Percentiles rank a stretch among this genome's conserved stretches.
phyloP scores from a whole-genome alignment of 2,329 filamentous ascomycete genomes.

The Mollisiaceae sp. region DNA sequence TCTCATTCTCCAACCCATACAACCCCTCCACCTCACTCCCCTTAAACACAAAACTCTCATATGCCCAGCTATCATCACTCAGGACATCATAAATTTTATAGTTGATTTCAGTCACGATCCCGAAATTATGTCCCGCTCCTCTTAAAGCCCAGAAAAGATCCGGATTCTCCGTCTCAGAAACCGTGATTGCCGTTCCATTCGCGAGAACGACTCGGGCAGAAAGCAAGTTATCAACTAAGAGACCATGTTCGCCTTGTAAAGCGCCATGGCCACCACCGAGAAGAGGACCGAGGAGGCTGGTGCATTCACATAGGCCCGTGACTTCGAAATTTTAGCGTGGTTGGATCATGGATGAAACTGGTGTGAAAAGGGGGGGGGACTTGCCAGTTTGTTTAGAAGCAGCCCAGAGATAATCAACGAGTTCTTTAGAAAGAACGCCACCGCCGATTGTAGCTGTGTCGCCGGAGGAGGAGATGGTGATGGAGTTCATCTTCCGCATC shows the following conservation, averaged over 20 bases:
- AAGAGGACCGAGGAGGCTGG: neutral
- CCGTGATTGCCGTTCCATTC: neutral
- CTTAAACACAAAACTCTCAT: neutral
- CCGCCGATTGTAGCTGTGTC: neutral
- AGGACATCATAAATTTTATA: conserved; percentile 6
- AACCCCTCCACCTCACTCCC: too few relatives aligned
- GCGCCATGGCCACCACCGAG: neutral
- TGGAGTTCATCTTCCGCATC: neutral
- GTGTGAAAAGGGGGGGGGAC: neutral
- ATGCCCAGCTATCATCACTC: neutral
- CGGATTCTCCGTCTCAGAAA: conserved; percentile 29
- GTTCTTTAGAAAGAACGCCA: neutral
- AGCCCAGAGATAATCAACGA: conserved; percentile 11
- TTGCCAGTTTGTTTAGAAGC: conserved; percentile 37
- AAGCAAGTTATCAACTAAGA: neutral
- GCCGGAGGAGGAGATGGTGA: neutral
- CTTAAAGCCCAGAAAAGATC: conserved; percentile 62
- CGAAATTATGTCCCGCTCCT: conserved; percentile 64
- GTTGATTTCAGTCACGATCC: conserved; percentile 51
- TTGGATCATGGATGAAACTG: neutral
- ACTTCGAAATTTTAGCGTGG: neutral
- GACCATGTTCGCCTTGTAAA: neutral
- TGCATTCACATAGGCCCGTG: neutral
- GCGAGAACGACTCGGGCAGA: neutral
- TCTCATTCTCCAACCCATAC: too few relatives aligned